Evolutionary conservation across 2,329 filamentous ascomycete species (phyloP).

Genomic region (Botrytis cinerea): DNA sequence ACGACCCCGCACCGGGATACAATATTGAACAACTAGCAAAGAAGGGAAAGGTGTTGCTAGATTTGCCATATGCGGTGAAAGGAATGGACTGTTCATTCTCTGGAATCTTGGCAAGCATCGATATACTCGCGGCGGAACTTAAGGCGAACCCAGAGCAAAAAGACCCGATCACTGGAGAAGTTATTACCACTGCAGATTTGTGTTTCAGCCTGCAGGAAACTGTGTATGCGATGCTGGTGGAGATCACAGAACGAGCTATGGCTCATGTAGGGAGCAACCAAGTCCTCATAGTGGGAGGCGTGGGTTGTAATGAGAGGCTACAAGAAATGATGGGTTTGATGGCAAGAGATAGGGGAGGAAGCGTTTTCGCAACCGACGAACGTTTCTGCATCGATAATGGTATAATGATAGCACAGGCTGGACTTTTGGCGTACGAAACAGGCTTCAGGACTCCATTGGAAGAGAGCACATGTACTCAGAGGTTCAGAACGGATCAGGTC

Average conservation of each 20-base stretch:
- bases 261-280: constrained; percentile 90
- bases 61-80: constrained; percentile 94
- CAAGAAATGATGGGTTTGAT: constrained; percentile 99
- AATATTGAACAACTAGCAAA: constrained; percentile 96
- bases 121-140: constrained; percentile 74
- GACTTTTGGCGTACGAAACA: constrained; percentile 78
- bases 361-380: constrained; percentile 93
- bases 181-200: constrained; percentile 77
- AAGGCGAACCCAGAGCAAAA: constrained; percentile 48
- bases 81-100: constrained; percentile 98
- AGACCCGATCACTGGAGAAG: constrained; percentile 52
- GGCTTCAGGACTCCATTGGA: constrained; percentile 76
- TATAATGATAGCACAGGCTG: constrained; percentile 99
- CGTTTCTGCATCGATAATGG: constrained; percentile 98
- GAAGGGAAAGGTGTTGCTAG: constrained; percentile 69
- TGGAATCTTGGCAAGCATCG: constrained; percentile 82
- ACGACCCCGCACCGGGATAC: constrained; percentile 95
- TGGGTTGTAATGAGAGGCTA: constrained; percentile 90
- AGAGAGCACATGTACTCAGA: constrained; percentile 82
- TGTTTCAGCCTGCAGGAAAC: constrained; percentile 97
- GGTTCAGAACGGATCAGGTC: constrained; percentile 82
- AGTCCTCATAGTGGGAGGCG: constrained; percentile 92
- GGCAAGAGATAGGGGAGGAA: constrained; percentile 84
- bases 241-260: constrained; percentile 98
- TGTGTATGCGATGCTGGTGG: constrained; percentile 93